Percentiles rank a stretch among this genome's conserved stretches.
These are phyloP conservation scores for Physocladia obscura DNA, from an alignment of 192 early-diverging fungal genomes.

Conservation along the genomic window DNA sequence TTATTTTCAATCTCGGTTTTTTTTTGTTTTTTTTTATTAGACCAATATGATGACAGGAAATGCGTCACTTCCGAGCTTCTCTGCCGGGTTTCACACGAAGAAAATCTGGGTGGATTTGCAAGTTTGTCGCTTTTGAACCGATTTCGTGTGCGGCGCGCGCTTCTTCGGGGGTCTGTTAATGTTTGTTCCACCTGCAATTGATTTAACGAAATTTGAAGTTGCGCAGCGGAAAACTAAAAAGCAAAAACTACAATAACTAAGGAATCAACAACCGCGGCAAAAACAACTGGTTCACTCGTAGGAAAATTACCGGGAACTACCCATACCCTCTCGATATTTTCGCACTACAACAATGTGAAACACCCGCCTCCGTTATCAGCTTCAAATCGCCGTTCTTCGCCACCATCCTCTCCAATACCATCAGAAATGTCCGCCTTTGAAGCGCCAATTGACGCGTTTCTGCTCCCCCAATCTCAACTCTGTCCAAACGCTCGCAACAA, in stretches of 20 bases:
- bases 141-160: neutral
- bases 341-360: neutral
- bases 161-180: neutral
- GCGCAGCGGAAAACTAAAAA: too few relatives aligned
- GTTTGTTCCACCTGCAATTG: too few relatives aligned
- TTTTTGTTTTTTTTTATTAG: too few relatives aligned
- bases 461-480: neutral
- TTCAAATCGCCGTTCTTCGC: neutral
- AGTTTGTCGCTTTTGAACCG: neutral
- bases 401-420: neutral
- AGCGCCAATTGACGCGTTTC: neutral
- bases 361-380: too few relatives aligned
- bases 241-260: too few relatives aligned
- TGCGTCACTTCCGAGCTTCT: neutral
- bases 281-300: too few relatives aligned
- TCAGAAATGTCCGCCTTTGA: neutral
- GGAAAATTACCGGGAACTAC: too few relatives aligned
- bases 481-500: neutral
- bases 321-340: too few relatives aligned
- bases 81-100: neutral
- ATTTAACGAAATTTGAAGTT: too few relatives aligned
- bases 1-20: too few relatives aligned
- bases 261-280: too few relatives aligned
- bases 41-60: too few relatives aligned
- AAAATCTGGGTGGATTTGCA: neutral